Base-by-base conservation (phyloP, 176 grass and related monocot species). In the Eleusine coracana region DNA sequence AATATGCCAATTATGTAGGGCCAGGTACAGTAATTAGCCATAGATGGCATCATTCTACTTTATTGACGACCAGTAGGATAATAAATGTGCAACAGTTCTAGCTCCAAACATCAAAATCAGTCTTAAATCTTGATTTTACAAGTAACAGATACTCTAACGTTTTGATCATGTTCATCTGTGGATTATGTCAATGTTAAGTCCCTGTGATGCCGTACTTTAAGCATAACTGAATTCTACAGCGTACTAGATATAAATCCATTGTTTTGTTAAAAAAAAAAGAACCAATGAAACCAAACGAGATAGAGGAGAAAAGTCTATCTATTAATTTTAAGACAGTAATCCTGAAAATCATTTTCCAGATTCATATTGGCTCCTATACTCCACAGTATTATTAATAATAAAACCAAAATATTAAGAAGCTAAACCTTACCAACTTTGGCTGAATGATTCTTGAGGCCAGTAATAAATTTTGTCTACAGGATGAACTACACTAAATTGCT, bases 1-100 rank as follows among this genome's bases (percentile, higher is more conserved):
- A 64, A 54, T n/a, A 44, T 13, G 41, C 2, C 51, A 50, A 82
- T 82, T 61, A 82, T 62, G 66, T n/a, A 77, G 73, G 79, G 74
- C 77, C 70, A 54, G 10, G 54, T 9, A 48, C 21, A 70, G 46
- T 82, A 40, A 49, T 29, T 56, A 28, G 27, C 40, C 20, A 44
- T 77, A 60, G 72, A 63, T 72, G 80, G 46, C 13, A 66, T 54
- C 58, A 38, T 11, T 54, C 72, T 34, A 50, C 50, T 50, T 79
- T 84, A 55, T 74, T 40, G 46, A 66, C n/a, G 50, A 41, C 42
- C 69, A 49, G 28, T 67, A 54, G 18, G 5, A 34, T 42, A 62
- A 23, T 88, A 13, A 89, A 62, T 75, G 50, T 50, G 2, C 41
- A 75, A 7, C 40, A 51, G 49, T 68, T 84, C 29, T 68, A 34